phyloP scores from a whole-genome alignment of 495 filamentous ascomycete genomes.

The Bathelium albidoporum region DNA sequence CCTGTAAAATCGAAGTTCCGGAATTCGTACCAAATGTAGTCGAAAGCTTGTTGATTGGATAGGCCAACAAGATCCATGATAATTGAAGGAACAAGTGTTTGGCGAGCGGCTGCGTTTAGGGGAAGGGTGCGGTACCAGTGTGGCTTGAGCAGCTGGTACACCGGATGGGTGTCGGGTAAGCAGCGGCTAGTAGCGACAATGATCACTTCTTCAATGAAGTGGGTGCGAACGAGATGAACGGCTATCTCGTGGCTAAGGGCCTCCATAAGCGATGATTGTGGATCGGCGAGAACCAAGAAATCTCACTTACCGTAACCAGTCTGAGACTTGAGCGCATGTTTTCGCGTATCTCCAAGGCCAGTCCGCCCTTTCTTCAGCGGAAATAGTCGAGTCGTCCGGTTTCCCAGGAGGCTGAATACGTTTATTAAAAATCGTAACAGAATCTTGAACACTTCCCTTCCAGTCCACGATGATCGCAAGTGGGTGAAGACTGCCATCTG shows the following conservation, averaged over 20 bases:
- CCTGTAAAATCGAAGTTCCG: conserved; percentile 33
- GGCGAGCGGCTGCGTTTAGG: conserved; percentile 40
- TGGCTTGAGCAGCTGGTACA: conserved; percentile 34
- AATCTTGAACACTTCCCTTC: conserved; percentile 33
- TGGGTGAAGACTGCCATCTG: conserved; percentile 38
- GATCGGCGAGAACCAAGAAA: not conserved
- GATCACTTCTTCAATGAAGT: conserved; percentile 38
- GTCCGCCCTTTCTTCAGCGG: conserved; percentile 31
- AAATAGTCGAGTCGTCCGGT: conserved; percentile 24
- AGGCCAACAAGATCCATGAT: conserved; percentile 34
- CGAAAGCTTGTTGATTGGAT: conserved; percentile 19
- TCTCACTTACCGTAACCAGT: conserved; percentile 30
- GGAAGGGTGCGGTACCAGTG: conserved; percentile 43
- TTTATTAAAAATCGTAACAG: conserved; percentile 38
- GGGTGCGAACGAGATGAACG: conserved; percentile 38
- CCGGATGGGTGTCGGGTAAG: conserved; percentile 31
- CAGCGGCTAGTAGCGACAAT: not conserved
- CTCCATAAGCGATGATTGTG: not conserved
- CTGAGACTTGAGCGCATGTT: conserved; percentile 38
- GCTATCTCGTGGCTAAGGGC: conserved; percentile 31
- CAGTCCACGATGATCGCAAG: conserved; percentile 37
- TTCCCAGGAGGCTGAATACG: not conserved
- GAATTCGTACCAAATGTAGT: conserved; percentile 29
- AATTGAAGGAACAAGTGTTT: conserved; percentile 35
- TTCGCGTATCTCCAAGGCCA: conserved; percentile 46